Base-by-base conservation (phyloP, 345 rosid species). In the Raphanus raphanistrum region DNA sequence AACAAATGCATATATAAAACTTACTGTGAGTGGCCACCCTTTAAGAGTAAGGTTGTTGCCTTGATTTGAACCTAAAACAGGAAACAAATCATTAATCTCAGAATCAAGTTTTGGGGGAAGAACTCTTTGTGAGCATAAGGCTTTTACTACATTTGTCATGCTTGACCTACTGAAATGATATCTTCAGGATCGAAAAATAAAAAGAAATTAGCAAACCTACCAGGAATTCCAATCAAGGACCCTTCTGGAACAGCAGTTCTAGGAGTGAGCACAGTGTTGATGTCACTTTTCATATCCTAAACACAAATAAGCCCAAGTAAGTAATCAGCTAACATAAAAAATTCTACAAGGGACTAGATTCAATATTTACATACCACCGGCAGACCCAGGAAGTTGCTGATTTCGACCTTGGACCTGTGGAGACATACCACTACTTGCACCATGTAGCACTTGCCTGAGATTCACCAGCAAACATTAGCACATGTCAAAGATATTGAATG, bases 11-110 rank as follows among this genome's bases (percentile, higher is more conserved):
- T 32, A 21, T 55, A 38, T 29, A 72, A 67, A 75, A 82, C 90
- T 92, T 79, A 94, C 98, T 0, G 93, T 85, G 62, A 94, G 91
- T 4, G 98, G 98, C 93, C 97, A 92, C 71, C 98, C 98, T 87
- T 90, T 94, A 78, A 94, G 81, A 36, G 98, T 90, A 81, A 94
- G 84, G 86, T 90, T 92, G 82, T 84, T 94, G 71, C 90, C 94
- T 82, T 92, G 98, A 84, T 86, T 92, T 76, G 97, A 89, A 76
- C 99, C 99, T 92, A 87, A 73, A 74, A 83, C 55, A 83, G 63
- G 52, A 71, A 71, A 60, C 31, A 25, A 66, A 73, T 21, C 41
- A 74, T 43, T 62, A 63, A 43, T 41, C 65, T 38, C 64, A 52
- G 32, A 13, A 55, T 9, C 31, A 68, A 55, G 48, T 63, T 38